Conservation (phyloP, 768 basidiomycete species). For the Termitomyces sp. region DNA sequence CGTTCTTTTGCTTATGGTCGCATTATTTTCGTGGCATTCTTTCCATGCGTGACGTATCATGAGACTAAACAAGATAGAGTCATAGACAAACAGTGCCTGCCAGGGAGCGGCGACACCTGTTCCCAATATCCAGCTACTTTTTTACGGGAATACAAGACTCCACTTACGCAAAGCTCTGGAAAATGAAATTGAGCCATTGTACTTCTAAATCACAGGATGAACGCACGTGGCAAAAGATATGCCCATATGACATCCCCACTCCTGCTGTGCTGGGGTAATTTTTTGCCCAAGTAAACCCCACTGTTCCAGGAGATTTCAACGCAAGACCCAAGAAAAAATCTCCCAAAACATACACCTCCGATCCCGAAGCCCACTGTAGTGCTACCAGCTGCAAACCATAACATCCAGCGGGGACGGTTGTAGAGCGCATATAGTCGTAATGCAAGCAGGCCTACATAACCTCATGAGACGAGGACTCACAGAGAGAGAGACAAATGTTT, state of each 20-base stretch:
- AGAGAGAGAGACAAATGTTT: too few species aligned
- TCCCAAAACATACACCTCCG: not conserved
- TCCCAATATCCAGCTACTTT: not conserved
- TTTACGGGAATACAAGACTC: not conserved
- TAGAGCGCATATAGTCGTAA: not conserved
- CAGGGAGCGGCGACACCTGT: not conserved
- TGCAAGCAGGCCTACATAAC: not conserved
- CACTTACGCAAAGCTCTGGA: not conserved
- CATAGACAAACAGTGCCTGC: too few species aligned
- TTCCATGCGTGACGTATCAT: not conserved
- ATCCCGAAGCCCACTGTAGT: too few species aligned
- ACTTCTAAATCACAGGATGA: not conserved
- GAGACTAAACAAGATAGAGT: too few species aligned
- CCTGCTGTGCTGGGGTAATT: not conserved
- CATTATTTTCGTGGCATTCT: not conserved
- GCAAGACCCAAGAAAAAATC: not conserved
- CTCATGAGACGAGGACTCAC: too few species aligned
- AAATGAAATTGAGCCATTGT: not conserved
- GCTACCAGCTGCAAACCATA: not conserved
- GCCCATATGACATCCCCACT: not conserved
- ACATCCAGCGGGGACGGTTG: not conserved
- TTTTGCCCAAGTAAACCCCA: not conserved
- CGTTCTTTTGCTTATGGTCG: not conserved
- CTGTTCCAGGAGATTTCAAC: not conserved
- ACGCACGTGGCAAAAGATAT: not conserved